Conservation (phyloP, 2,329 filamentous ascomycete genomes). For the Pseudogymnoascus sp. region DNA sequence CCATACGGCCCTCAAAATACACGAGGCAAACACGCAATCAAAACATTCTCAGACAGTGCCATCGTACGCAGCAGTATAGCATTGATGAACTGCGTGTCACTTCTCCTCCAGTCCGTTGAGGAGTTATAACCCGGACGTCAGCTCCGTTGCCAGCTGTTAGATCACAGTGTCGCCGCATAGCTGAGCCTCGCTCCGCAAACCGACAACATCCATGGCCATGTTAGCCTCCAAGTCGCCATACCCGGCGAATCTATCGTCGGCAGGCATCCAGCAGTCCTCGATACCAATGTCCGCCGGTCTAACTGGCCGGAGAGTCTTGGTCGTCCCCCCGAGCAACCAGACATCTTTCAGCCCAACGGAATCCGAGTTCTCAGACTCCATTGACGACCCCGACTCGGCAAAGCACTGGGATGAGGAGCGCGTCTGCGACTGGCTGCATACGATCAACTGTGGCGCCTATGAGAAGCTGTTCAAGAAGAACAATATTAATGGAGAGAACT, state of each 20-base stretch:
- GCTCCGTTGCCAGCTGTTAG: not conserved
- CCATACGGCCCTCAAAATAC: not conserved
- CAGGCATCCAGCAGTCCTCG: conserved; percentile 37
- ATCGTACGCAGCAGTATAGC: not conserved
- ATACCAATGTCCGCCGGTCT: conserved; percentile 45
- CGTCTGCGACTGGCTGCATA: conserved; percentile 84
- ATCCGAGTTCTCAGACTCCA: conserved; percentile 78
- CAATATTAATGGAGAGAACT: conserved; percentile 94
- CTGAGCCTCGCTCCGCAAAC: not conserved
- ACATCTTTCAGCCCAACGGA: conserved; percentile 73
- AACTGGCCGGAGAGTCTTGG: conserved; percentile 45
- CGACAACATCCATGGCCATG: conserved; percentile 56
- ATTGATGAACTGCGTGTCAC: conserved; percentile 2
- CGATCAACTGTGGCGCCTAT: conserved; percentile 90
- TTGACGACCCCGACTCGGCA: conserved; percentile 66
- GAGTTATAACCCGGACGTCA: conserved; percentile 7
- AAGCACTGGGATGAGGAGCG: conserved; percentile 87
- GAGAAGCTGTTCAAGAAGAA: conserved; percentile 84
- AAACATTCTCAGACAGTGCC: not conserved
- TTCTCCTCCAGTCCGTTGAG: conserved; percentile 4
- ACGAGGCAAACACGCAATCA: conserved; percentile 6
- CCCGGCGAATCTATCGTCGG: conserved; percentile 47
- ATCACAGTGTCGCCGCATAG: not conserved
- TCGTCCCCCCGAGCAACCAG: conserved; percentile 44
- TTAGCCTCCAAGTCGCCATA: conserved; percentile 69